Evolutionary conservation across 805 yeast species (phyloP).

Genomic region (Kuraishia hungarica): DNA sequence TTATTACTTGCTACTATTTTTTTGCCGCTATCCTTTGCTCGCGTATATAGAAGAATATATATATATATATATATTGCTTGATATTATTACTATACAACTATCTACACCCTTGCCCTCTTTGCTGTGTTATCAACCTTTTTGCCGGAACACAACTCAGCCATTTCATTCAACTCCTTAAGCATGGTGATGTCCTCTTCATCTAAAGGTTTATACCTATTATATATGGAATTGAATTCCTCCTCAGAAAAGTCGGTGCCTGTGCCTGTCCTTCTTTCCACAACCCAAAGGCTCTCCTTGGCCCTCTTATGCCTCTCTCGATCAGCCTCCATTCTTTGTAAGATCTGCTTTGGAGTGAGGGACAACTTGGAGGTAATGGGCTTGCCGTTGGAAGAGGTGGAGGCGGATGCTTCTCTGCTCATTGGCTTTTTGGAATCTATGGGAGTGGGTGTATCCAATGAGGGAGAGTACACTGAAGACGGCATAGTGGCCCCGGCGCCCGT

Average conservation of each 20-base stretch:
- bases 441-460: not conserved
- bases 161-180: slow-evolving; percentile 44
- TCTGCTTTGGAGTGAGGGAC: slow-evolving; percentile 32
- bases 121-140: not conserved
- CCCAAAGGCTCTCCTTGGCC: slow-evolving; percentile 76
- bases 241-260: slow-evolving; percentile 16
- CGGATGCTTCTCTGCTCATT: not conserved
- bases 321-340: slow-evolving; percentile 77
- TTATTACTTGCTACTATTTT: no score
- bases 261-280: slow-evolving; percentile 38
- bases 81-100: not conserved
- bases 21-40: no score
- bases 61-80: not conserved
- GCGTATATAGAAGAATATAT: no score
- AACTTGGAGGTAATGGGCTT: not conserved
- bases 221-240: slow-evolving; percentile 40
- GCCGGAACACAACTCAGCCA: slow-evolving; percentile 44
- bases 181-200: slow-evolving; percentile 39
- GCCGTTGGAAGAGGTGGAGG: no score
- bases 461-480: not conserved
- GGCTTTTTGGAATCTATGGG: not conserved
- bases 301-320: slow-evolving; percentile 88
- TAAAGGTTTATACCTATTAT: slow-evolving; percentile 35
- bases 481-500: not conserved
- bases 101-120: not conserved